Base-by-base conservation (phyloP, 73 alveolate species). In the Paramecium octaurelia region DNA sequence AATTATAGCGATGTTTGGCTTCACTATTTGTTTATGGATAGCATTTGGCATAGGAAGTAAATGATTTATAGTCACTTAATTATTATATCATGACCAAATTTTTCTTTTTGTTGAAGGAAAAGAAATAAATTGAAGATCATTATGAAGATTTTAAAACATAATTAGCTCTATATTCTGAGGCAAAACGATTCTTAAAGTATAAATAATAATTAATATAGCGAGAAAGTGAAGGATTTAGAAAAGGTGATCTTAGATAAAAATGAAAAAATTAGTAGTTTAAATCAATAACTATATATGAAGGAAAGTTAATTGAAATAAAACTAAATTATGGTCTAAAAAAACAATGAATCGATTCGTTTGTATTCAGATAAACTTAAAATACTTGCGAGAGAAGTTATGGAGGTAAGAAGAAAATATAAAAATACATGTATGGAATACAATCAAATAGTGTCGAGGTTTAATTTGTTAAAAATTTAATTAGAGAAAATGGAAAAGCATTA, bases 321-420 rank as follows among this genome's bases (percentile, higher is more conserved):
- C 18, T 23, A 21, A 24, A 48, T 80, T 5, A 16, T 27, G 12
- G 91, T 80, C 21, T 23, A 80, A 24, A 80, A 43, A 35, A 80
- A 44, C 14, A 80, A 80, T 80, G 91, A 80, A 24, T 42, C 76
- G 4, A 80, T 80, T 14, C 6, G 77, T 44, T 48, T 80, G 24
- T 80, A 80, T 80, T 27, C 43, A 21, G 91, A 80, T 80, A 80
- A 80, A 48, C 38, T 80, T 11, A 80, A 80, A 80, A 80, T 80
- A 3, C 18, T 80, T 29, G 91, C 91, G 0, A 44, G 57, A 44
- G 91, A 80, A 80, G 57, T 80, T 6, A 21, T 80, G 75, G 75
- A 80, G 7, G 48, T 80, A 11, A 42, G 91, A 44, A 80, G 91
- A 80, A 80, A 35, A 35, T 80, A 43, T 80, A 80, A 80, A 27